A percentile compares a stretch with the other conserved stretches of the same genome.
Conservation (phyloP, 805 yeast genomes). For the Suhomyces sp. region DNA sequence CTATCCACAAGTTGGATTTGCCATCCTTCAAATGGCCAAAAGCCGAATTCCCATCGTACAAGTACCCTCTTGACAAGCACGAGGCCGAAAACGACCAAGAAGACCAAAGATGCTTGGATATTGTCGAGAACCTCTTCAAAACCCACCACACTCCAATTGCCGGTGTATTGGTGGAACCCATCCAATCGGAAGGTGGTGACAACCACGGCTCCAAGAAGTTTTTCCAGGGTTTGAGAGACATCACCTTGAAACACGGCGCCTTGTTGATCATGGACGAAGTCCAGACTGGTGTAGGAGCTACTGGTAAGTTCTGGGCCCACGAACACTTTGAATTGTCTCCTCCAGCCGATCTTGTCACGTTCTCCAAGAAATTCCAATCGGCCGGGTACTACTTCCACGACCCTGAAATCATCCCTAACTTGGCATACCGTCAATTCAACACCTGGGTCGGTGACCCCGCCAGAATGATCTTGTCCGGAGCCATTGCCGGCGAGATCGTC, state of each 20-base stretch:
- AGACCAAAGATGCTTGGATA: slow-evolving; percentile 76
- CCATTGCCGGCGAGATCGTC: slow-evolving; percentile 63
- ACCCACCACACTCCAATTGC: slow-evolving; percentile 79
- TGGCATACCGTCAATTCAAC: slow-evolving; percentile 87
- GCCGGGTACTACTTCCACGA: slow-evolving; percentile 84
- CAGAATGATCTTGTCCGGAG: slow-evolving; percentile 69
- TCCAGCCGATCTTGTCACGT: slow-evolving; percentile 81
- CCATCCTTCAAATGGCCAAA: slow-evolving; percentile 97
- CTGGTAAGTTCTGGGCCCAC: slow-evolving; percentile 85
- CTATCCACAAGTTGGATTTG: slow-evolving; percentile 87
- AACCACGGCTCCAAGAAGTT: slow-evolving; percentile 75
- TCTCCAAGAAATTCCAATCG: slow-evolving; percentile 84
- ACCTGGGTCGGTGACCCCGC: slow-evolving; percentile 95
- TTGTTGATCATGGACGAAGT: slow-evolving; percentile 81
- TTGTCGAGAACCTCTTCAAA: slow-evolving; percentile 67
- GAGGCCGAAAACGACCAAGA: slow-evolving; percentile 65
- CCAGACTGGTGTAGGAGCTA: slow-evolving; percentile 87
- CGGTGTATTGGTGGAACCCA: slow-evolving; percentile 86
- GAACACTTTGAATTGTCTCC: slow-evolving; percentile 76
- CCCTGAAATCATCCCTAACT: slow-evolving; percentile 67
- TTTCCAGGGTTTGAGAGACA: slow-evolving; percentile 79
- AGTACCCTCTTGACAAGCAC: slow-evolving; percentile 76
- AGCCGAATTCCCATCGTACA: slow-evolving; percentile 83
- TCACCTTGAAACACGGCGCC: slow-evolving; percentile 67
- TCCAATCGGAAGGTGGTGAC: slow-evolving; percentile 91